Evolutionary conservation across 2,329 filamentous ascomycete species (phyloP).

Genomic region (Exserohilum turcica): DNA sequence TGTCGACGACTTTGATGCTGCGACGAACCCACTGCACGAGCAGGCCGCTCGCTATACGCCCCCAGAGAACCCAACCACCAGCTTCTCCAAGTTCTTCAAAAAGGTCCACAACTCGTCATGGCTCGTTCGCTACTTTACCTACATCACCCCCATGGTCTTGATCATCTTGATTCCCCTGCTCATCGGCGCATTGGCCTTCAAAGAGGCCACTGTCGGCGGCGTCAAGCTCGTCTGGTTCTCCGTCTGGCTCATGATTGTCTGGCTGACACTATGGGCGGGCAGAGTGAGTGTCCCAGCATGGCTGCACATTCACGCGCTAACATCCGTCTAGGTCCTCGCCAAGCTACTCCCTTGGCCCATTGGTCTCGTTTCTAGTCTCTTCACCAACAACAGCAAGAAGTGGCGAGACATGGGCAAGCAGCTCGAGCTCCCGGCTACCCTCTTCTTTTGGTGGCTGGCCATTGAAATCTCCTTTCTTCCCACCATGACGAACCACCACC

Average conservation of each 20-base stretch:
- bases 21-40: conserved; percentile 72
- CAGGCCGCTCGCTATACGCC: conserved; percentile 68
- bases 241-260: conserved; percentile 92
- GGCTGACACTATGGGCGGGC: conserved; percentile 86
- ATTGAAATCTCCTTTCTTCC: conserved; percentile 85
- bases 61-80: conserved; percentile 65
- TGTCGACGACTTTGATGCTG: conserved; percentile 69
- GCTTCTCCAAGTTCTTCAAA: conserved; percentile 68
- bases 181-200: conserved; percentile 65
- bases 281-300: conserved; percentile 48
- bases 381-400: conserved; percentile 88
- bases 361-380: conserved; percentile 69
- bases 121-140: conserved; percentile 71
- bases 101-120: conserved; percentile 68
- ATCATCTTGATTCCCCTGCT: conserved; percentile 71
- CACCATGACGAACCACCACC: conserved; percentile 72
- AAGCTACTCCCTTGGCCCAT: conserved; percentile 68
- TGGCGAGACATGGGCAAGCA: conserved; percentile 88
- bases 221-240: conserved; percentile 88
- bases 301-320: conserved; percentile 9
- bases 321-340: conserved; percentile 58
- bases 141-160: conserved; percentile 68
- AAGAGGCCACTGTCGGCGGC: conserved; percentile 69
- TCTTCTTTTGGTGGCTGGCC: conserved; percentile 92
- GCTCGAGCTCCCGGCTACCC: conserved; percentile 80